A percentile compares a stretch with the other conserved stretches of the same genome.
phyloP scores from a whole-genome alignment of 208 protist species.

The Crithidia expoeki region DNA sequence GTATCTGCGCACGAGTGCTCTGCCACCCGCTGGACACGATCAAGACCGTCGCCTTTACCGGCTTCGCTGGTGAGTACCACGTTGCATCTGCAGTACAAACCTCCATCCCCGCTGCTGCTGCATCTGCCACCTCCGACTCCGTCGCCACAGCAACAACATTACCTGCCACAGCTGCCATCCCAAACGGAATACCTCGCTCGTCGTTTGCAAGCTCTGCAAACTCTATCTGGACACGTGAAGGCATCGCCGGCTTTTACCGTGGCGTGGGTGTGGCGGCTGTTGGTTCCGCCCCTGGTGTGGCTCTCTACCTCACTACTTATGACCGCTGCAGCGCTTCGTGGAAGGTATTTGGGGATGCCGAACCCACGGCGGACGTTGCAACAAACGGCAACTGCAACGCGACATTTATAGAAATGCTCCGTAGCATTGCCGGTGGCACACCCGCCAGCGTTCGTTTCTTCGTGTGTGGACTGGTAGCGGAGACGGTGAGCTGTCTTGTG shows the following conservation, averaged over 20 bases:
- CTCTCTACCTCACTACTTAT: slow-evolving; percentile 83
- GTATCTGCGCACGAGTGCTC: slow-evolving; percentile 55
- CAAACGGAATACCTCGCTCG: not conserved
- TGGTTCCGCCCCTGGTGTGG: slow-evolving; percentile 76
- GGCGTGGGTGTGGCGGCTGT: slow-evolving; percentile 75
- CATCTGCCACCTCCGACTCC: too few species aligned
- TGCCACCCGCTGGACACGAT: slow-evolving; percentile 88
- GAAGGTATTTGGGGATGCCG: slow-evolving; percentile 23
- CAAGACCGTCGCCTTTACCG: slow-evolving; percentile 84
- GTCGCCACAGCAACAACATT: too few species aligned
- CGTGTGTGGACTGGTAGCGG: slow-evolving; percentile 66
- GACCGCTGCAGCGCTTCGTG: slow-evolving; percentile 38
- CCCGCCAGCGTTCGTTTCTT: slow-evolving; percentile 57
- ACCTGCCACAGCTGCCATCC: not conserved
- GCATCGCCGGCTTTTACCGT: slow-evolving; percentile 78
- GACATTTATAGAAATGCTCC: slow-evolving; percentile 6
- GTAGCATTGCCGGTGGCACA: not conserved
- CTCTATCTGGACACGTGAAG: slow-evolving; percentile 59
- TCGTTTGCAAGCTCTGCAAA: slow-evolving; percentile 27
- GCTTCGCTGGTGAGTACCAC: slow-evolving; percentile 46
- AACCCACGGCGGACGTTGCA: not conserved
- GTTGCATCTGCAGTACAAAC: not conserved
- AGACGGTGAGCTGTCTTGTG: slow-evolving; percentile 82
- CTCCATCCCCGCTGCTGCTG: not conserved
- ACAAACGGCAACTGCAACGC: not conserved